Conservation (phyloP, 345 rosid species). For the Lepidium sativum region DNA sequence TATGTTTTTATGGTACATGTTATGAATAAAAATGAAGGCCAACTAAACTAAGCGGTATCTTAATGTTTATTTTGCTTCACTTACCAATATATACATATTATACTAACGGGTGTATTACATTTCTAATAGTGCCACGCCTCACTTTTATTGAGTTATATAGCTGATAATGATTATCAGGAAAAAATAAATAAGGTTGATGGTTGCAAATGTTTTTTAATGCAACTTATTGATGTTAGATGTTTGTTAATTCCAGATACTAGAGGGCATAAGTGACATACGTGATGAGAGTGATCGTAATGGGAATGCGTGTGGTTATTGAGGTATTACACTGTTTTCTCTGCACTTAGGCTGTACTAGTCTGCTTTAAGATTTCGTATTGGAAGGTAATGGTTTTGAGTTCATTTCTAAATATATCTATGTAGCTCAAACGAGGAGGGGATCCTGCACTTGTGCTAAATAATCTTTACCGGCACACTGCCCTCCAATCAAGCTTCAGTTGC, state of each 20-base stretch:
- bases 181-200: neutral
- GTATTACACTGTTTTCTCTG: conserved; percentile 29
- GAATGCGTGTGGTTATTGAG: conserved; percentile 96
- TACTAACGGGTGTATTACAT: neutral
- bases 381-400: neutral
- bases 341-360: neutral
- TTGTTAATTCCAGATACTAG: conserved; percentile 50
- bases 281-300: conserved; percentile 95
- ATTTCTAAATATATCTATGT: conserved; percentile 7
- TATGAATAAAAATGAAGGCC: neutral
- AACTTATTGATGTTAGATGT: conserved; percentile 7
- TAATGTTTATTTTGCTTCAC: neutral
- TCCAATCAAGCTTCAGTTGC: conserved; percentile 94
- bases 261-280: conserved; percentile 89
- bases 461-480: conserved; percentile 82
- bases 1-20: neutral
- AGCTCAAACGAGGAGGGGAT: conserved; percentile 90
- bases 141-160: neutral
- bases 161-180: neutral
- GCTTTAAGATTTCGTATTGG: neutral
- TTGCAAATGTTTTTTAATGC: neutral
- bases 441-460: conserved; percentile 73
- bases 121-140: neutral
- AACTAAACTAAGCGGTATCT: neutral
- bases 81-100: neutral